A percentile compares a stretch with the other conserved stretches of the same genome.
phyloP scores from a whole-genome alignment of 2,329 filamentous ascomycete genomes.

The Exutisphaerella laricina region DNA sequence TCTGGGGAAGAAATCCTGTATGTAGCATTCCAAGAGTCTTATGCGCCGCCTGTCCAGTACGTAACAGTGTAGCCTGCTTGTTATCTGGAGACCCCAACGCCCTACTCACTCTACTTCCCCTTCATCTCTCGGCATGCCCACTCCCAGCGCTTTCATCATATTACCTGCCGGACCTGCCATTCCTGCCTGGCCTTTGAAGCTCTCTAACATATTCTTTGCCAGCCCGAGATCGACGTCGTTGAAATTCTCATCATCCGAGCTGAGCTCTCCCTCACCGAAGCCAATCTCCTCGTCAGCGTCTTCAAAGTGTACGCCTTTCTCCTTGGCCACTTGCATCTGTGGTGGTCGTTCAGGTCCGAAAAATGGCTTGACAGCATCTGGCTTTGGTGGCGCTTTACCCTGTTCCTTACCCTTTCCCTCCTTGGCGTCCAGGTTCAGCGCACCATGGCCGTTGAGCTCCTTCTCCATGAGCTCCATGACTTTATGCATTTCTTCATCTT shows the following conservation, averaged over 20 bases:
- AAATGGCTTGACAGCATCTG: slow-evolving; percentile 13
- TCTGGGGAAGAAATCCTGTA: no score
- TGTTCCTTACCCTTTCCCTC: slow-evolving; percentile 31
- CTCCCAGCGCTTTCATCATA: slow-evolving; percentile 77
- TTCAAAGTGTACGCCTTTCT: slow-evolving; percentile 23
- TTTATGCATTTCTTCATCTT: slow-evolving; percentile 58
- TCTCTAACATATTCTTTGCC: slow-evolving; percentile 84
- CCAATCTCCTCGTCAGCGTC: slow-evolving; percentile 38
- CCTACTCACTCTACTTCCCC: slow-evolving; percentile 34
- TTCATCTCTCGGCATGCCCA: slow-evolving; percentile 75
- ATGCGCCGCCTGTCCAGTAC: no score
- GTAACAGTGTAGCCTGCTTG: no score
- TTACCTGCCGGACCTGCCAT: slow-evolving; percentile 82
- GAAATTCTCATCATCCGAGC: slow-evolving; percentile 47
- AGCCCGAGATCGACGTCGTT: slow-evolving; percentile 80
- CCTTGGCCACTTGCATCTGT: slow-evolving; percentile 17
- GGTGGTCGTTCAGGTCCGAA: slow-evolving; percentile 32
- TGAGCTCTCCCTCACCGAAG: slow-evolving; percentile 29
- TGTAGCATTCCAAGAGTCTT: no score
- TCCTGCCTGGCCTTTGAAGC: slow-evolving; percentile 85
- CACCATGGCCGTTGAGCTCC: slow-evolving; percentile 65
- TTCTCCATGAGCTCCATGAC: slow-evolving; percentile 65
- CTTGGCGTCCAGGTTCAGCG: slow-evolving; percentile 46
- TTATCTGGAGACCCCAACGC: no score
- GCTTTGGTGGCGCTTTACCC: slow-evolving; percentile 13